Evolutionary conservation across 2,329 filamentous ascomycete genomes (phyloP).

Genomic region (Hirsutella minnesotensis): DNA sequence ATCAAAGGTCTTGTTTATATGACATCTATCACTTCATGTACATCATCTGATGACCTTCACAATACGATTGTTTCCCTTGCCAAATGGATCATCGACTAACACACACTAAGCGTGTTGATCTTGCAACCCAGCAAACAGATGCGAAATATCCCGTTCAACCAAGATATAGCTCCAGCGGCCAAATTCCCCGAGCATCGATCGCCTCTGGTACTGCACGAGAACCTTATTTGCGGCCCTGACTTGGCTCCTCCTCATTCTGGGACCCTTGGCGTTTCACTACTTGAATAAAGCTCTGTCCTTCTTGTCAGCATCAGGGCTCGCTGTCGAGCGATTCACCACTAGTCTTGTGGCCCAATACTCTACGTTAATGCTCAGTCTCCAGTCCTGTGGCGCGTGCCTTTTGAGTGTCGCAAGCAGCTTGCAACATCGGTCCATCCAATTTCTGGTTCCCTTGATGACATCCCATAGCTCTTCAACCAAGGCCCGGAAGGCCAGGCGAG

Average conservation of each 20-base stretch:
- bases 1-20: too few species aligned
- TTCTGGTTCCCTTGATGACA: neutral
- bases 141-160: too few species aligned
- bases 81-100: too few species aligned
- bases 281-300: neutral
- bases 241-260: too few species aligned
- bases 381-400: neutral
- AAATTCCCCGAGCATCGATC: too few species aligned
- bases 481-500: conserved; percentile 1
- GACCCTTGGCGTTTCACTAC: neutral
- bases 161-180: too few species aligned
- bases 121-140: too few species aligned
- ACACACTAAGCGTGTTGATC: too few species aligned
- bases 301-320: neutral
- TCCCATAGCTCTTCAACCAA: neutral
- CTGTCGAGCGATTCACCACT: neutral
- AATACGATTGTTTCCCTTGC: too few species aligned
- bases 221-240: too few species aligned
- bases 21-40: neutral
- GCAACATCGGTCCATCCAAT: neutral
- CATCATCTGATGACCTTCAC: neutral
- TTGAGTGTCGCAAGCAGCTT: neutral
- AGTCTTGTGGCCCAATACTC: neutral
- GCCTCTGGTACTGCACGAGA: too few species aligned
- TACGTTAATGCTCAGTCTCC: neutral